These are phyloP conservation scores for Paramecium caudatum DNA, from an alignment of 73 alveolate genomes.

Conservation along the genomic window DNA sequence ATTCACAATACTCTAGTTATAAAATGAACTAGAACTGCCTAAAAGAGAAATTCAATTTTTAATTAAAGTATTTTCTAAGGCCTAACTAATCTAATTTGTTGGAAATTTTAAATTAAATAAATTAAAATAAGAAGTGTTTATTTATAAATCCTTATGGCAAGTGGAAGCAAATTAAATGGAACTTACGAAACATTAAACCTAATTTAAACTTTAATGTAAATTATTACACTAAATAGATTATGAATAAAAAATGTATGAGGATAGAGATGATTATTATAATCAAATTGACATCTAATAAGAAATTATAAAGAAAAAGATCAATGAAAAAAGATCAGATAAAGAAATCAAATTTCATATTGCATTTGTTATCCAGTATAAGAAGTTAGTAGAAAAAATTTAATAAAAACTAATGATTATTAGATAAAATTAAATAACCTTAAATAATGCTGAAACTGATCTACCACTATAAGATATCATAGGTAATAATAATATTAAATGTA, in stretches of 20 bases:
- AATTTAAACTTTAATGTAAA: neutral
- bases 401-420: neutral
- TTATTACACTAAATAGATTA: neutral
- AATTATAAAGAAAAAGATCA: neutral
- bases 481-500: no score
- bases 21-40: neutral
- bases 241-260: neutral
- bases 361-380: neutral
- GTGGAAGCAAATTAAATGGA: neutral
- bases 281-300: neutral
- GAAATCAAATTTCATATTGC: constrained; percentile 35
- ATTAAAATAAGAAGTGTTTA: constrained; percentile 7
- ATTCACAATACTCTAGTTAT: neutral
- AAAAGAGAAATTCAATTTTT: neutral
- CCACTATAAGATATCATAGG: neutral
- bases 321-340: neutral
- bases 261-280: neutral
- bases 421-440: neutral
- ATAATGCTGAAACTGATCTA: constrained; percentile 3
- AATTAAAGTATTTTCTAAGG: neutral
- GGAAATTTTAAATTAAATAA: neutral
- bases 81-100: neutral
- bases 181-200: neutral
- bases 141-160: neutral
- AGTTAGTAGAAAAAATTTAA: neutral